Base-by-base conservation (phyloP, 768 basidiomycete genomes). In the Amanita thiersii region DNA sequence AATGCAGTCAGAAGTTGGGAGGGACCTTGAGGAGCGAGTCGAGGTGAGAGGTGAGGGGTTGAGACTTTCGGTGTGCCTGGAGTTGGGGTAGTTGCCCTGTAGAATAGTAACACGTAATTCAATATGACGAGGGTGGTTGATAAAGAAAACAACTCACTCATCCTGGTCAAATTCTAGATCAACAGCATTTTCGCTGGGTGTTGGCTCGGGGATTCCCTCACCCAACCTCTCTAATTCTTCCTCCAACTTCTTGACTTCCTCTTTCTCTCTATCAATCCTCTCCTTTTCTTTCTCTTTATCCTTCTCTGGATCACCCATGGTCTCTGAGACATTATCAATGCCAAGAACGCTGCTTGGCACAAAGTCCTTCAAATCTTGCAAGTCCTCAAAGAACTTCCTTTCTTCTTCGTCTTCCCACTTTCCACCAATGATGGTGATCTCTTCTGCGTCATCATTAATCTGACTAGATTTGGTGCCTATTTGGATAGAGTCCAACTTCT, bases 361-460 rank as follows among this genome's bases (percentile, higher is more conserved):
- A 45, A 91, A 89, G 45, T 96, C 90, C 45, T 84, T 83, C 40
- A 97, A 58, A 59, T 98, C 96, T 45, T 86, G 77, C 31, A 96
- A 67, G 46, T 97, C 92, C 55, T 97, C 94, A 51, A 84, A 98
- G 61, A 94, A 98, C 45, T 81, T 69, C 17, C 86, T 71, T 57
- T 97, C 94, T 64, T 99, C 94, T 50, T 98, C 96, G 51, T 98
- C 96, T 59, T 90, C 90, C 96, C 96, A 99, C 59, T 97, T 92
- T 3, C 91, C 86, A 4, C 85, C 82, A 2, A 71, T 63, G 3
- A 59, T 58, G 7, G 66, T 50, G 18, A 64, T 54, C 33, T 85
- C 78, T 5, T 90, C 84, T 1, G 70, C 65, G 8, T 79, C 79
- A 17, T 73, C 79, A 8, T 55, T 53, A 15, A 61, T 42, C 6